A percentile compares a stretch with the other conserved stretches of the same genome.
These are phyloP conservation scores for Pyrrhoderma lamaoense DNA, from an alignment of 1,284 basidiomycete genomes.

Conservation along the genomic window DNA sequence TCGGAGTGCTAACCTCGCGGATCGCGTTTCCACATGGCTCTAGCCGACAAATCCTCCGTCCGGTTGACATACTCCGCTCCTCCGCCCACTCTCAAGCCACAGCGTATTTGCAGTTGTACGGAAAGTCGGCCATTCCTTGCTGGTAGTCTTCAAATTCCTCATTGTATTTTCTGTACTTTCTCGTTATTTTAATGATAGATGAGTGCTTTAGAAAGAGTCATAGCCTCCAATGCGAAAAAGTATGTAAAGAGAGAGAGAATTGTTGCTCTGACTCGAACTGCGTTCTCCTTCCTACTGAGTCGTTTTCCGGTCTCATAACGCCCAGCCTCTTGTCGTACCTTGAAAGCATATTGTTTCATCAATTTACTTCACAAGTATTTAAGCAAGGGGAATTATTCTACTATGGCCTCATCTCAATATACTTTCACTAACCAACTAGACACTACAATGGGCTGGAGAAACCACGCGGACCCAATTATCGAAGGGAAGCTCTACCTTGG, in stretches of 20 bases:
- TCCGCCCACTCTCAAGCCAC: too few species aligned
- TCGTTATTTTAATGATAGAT: background rate
- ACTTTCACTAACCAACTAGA: conserved; percentile 8
- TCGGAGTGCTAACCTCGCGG: too few species aligned
- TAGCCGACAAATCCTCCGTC: too few species aligned
- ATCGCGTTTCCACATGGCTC: too few species aligned
- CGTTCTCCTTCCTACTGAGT: conserved; percentile 4
- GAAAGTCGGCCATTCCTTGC: background rate
- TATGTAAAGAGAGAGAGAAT: conserved; percentile 7
- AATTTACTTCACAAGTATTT: conserved; percentile 2
- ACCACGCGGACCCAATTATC: conserved; percentile 17
- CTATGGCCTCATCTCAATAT: conserved; percentile 7
- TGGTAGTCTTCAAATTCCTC: background rate
- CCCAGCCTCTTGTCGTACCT: conserved; percentile 3
- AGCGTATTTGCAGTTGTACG: background rate
- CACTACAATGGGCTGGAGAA: conserved; percentile 14
- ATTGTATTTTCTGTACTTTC: too few species aligned
- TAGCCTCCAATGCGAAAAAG: conserved; percentile 10
- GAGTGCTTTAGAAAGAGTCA: conserved; percentile 2
- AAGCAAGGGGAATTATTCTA: background rate
- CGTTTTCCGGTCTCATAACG: background rate
- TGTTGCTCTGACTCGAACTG: conserved; percentile 11
- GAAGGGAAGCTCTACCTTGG: conserved; percentile 19
- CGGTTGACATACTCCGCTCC: too few species aligned
- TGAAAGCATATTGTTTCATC: conserved; percentile 3